Conservation (phyloP, 176 grass and related monocot species). For the Leersia perrieri region DNA sequence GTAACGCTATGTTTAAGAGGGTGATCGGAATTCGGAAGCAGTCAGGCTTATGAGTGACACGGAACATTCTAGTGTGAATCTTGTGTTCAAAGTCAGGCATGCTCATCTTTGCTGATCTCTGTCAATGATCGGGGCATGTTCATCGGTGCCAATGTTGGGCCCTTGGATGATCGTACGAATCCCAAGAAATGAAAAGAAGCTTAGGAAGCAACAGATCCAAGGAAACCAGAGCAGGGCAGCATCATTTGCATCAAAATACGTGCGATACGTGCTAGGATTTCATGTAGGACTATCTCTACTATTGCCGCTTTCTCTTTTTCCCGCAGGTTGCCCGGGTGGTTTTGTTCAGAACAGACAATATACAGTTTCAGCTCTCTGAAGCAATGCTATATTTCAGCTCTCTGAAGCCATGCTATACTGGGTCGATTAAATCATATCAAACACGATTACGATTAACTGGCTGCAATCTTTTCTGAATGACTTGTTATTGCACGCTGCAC, state of each 20-base stretch:
- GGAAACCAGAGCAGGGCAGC: conserved; percentile 9
- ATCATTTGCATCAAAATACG: conserved; percentile 51
- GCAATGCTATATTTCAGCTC: not conserved
- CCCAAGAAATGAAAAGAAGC: conserved; percentile 24
- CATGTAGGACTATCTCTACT: not conserved
- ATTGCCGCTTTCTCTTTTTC: conserved; percentile 31
- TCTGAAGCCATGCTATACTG: not conserved
- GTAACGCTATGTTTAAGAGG: too few species aligned
- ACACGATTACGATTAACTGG: not conserved
- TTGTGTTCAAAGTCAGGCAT: not conserved
- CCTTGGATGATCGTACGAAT: not conserved
- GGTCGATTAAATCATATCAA: not conserved
- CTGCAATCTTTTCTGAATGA: not conserved
- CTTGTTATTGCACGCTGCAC: not conserved
- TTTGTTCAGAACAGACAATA: not conserved
- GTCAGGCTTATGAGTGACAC: too few species aligned
- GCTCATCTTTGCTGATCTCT: conserved; percentile 14
- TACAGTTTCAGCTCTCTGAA: not conserved
- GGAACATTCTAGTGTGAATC: not conserved
- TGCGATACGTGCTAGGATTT: conserved; percentile 28
- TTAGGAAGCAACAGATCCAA: conserved; percentile 48
- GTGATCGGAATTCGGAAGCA: too few species aligned
- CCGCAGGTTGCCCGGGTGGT: not conserved
- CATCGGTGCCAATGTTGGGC: not conserved
- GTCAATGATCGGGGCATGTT: conserved; percentile 25